Evolutionary conservation across 169 alveolate species (phyloP).

Genomic region (Eimeria falciformis): DNA sequence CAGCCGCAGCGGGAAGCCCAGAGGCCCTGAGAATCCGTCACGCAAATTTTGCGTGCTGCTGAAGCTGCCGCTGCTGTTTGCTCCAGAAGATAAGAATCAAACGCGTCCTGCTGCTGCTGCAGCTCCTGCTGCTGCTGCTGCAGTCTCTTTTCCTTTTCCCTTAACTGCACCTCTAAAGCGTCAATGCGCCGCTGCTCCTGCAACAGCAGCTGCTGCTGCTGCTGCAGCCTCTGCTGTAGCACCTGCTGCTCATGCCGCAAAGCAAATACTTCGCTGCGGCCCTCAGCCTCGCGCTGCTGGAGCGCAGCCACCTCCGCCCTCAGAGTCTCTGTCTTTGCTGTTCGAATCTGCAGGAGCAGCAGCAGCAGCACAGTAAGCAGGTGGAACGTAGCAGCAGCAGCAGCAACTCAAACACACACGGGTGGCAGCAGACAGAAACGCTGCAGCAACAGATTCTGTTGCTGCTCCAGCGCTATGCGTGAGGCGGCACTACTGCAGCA

Average conservation of each 20-base stretch:
- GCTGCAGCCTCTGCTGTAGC: slow-evolving; percentile 65
- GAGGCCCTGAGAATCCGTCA: slow-evolving; percentile 34
- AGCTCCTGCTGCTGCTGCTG: slow-evolving; percentile 73
- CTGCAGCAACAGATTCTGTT: neutral
- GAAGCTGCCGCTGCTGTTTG: slow-evolving; percentile 60
- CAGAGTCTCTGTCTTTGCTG: slow-evolving; percentile 16
- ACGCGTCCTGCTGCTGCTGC: slow-evolving; percentile 59
- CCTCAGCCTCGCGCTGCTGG: slow-evolving; percentile 35
- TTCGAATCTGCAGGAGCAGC: slow-evolving; percentile 36
- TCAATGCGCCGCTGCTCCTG: slow-evolving; percentile 48
- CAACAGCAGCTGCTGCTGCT: slow-evolving; percentile 65
- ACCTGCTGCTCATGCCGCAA: slow-evolving; percentile 37
- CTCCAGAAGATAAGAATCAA: slow-evolving; percentile 33
- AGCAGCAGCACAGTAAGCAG: slow-evolving; percentile 16
- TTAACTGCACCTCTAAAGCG: slow-evolving; percentile 6
- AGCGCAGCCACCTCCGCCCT: neutral
- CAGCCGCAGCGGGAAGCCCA: slow-evolving; percentile 69
- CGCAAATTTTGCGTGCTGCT: slow-evolving; percentile 42
- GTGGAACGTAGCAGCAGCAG: slow-evolving; percentile 12
- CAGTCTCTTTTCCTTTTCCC: slow-evolving; percentile 46
- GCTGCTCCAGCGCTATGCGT: neutral
- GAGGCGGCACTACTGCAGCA: slow-evolving; percentile 12
- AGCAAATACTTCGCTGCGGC: neutral
- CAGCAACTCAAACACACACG: neutral
- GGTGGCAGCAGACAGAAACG: neutral